Evolutionary conservation across 164 flowering plant species (phyloP), one percentile per base, ranked within the genome.

Genomic region (Annona cherimola): DNA sequence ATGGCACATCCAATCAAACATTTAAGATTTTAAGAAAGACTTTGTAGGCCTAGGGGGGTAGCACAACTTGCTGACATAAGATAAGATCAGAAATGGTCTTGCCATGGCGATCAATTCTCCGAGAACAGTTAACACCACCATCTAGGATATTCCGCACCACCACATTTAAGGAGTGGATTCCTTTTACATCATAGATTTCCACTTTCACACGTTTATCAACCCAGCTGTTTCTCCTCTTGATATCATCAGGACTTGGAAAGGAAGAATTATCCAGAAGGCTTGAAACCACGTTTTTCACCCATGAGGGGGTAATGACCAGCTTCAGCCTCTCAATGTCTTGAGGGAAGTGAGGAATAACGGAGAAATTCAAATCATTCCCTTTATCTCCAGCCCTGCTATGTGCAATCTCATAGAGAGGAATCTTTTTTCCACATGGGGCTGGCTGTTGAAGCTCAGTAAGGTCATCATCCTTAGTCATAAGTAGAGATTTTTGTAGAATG

Each of bases 101-200:
- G n/a, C 99, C 99, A 79, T 95, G 99, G 50, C 98, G 82, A 57
- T 95, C 99, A 61, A 95, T 91, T 79, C 96, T 84, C 63, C 97
- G 79, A n/a, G 99, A 95, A 73, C 98, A 95, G 79, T 95, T 95
- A 71, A 95, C 99, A 44, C 99, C 99, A 7, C 99, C 97, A 78
- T 95, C 99, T 63, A 95, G 84, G 66, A 90, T 86, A 75, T 93
- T 89, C 4, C 91, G 84, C 8, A 95, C 92, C 55, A 93, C 91
- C 41, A 93, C 81, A 75, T 95, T 95, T 73, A 95, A 73, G 2
- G 98, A 87, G 74, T 77, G 80, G 43, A 95, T 87, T 43, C 98
- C 98, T 68, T 55, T 77, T 16, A 79, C 96, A 73, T 91, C 96
- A 77, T 91, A 93, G 19, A 95, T 85, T 79, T 95, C 96, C 61